Evolutionary conservation across 2,329 filamentous ascomycete species (phyloP).

Genomic region (Venturia pyrina): DNA sequence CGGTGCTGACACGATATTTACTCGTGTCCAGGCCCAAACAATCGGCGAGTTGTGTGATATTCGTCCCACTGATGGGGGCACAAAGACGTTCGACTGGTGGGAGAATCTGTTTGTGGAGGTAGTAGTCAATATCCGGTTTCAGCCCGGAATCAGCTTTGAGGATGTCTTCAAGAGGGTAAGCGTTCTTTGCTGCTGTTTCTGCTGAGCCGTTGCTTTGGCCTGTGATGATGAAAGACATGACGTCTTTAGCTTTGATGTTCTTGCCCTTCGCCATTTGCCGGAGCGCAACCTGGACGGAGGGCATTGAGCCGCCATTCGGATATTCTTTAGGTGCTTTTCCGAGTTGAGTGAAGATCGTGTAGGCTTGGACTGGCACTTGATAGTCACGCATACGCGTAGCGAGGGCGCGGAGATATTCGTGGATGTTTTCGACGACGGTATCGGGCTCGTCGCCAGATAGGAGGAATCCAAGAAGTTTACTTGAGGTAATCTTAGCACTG

Average conservation of each 20-base stretch:
- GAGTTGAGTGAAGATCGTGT: slow-evolving; percentile 96
- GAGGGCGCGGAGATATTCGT: slow-evolving; percentile 85
- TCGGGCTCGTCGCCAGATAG: slow-evolving; percentile 90
- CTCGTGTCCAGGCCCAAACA: slow-evolving; percentile 84
- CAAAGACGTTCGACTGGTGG: slow-evolving; percentile 96
- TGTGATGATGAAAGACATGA: slow-evolving; percentile 93
- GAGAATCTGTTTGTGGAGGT: slow-evolving; percentile 96
- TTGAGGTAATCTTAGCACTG: slow-evolving; percentile 18
- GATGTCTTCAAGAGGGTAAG: slow-evolving; percentile 77
- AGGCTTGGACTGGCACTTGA: slow-evolving; percentile 67
- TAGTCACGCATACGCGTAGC: slow-evolving; percentile 76
- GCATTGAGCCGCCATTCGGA: slow-evolving; percentile 89
- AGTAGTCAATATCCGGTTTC: slow-evolving; percentile 90
- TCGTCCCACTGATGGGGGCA: slow-evolving; percentile 88
- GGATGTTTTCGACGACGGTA: slow-evolving; percentile 75
- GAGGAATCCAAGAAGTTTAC: slow-evolving; percentile 83
- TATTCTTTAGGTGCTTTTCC: slow-evolving; percentile 91
- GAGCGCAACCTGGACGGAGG: slow-evolving; percentile 89
- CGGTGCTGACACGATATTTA: slow-evolving; percentile 68
- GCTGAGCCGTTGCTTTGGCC: slow-evolving; percentile 50
- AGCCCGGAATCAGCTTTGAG: slow-evolving; percentile 66
- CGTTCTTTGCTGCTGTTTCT: slow-evolving; percentile 74
- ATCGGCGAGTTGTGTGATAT: slow-evolving; percentile 79
- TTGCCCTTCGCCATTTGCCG: slow-evolving; percentile 81
- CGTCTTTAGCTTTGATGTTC: slow-evolving; percentile 81